Evolutionary conservation across 2,329 filamentous ascomycete species (phyloP), one percentile per base, ranked within the genome.

Genomic region (Epichloe aotearoae): DNA sequence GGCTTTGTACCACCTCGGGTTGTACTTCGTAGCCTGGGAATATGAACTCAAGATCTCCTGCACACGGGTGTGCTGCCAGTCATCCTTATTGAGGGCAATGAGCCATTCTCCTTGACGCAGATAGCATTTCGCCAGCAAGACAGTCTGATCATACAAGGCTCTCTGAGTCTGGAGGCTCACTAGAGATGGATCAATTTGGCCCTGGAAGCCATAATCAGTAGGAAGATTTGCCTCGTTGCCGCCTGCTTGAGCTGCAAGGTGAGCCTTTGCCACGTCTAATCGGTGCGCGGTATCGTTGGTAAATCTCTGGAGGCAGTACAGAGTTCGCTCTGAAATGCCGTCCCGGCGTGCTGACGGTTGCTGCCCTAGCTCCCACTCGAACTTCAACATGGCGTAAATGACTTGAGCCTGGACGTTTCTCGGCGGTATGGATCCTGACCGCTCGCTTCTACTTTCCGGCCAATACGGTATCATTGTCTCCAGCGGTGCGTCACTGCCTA

Each of bases 31-130:
- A 1, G 94, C 94, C 53, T 90, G 84, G 17, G 83, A 83, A 66
- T 97, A 98, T 2, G 93, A 89, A n/a, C 81, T 78, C 23, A 98
- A 73, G 52, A 98, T 89, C 49, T 97, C 91, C 48, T 86, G 80
- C 4, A 95, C 87, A 57, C 87, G 83, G 8, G 88, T 84, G 55
- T 87, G 81, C 56, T 88, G 83, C 94, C 93, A 98, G 57, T 93
- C 84, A 49, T 89, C 86, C 62, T 86, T 84, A 64, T 94, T 86
- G 50, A 95, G 70, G 15, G 85, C 76, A 52, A 91, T 86, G 62
- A 95, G 83, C 93, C 93, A 99, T 68, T 98, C 90, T 57, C 93
- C 94, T 64, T 95, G 89, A 60, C 94, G 88, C 34, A 98, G 77
- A 64, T 94, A 97, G 67, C 91, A 97, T 69, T 96, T 94, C 10